Evolutionary conservation across 305 asterid genomes (phyloP).

Genomic region (Fraxinus angustifolia): DNA sequence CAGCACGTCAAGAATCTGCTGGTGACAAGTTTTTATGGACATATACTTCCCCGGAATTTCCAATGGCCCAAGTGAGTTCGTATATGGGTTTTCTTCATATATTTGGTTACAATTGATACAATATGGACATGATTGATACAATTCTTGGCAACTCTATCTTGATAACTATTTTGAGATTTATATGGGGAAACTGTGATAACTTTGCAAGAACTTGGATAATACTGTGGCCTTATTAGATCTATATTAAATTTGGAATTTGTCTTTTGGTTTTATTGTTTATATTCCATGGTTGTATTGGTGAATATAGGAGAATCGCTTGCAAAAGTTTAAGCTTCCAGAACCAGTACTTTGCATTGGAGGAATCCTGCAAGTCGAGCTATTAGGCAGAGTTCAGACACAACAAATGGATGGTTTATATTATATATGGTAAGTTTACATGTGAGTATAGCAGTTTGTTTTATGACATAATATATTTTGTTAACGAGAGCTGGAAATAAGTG

Average conservation of each 20-base stretch:
- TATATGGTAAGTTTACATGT: slow-evolving; percentile 51
- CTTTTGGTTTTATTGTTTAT: not conserved
- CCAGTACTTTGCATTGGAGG: slow-evolving; percentile 83
- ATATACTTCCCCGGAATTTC: slow-evolving; percentile 58
- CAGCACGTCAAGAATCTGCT: slow-evolving; percentile 25
- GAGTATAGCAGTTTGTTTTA: not conserved
- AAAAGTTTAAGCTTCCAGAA: slow-evolving; percentile 68
- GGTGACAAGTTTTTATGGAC: slow-evolving; percentile 59
- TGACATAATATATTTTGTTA: not conserved
- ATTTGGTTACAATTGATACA: not conserved
- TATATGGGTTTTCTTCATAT: slow-evolving; percentile 1
- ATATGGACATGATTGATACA: not conserved
- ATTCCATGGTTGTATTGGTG: slow-evolving; percentile 9
- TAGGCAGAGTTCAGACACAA: slow-evolving; percentile 83
- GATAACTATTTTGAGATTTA: not conserved
- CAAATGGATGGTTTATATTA: slow-evolving; percentile 69
- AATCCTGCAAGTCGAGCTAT: slow-evolving; percentile 63
- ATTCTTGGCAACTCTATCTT: not conserved
- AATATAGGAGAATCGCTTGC: slow-evolving; percentile 65
- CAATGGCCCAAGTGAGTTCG: slow-evolving; percentile 60
- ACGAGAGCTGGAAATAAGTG: not conserved
- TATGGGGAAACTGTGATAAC: not conserved
- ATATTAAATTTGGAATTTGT: not conserved
- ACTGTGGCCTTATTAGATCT: not conserved
- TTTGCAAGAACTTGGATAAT: not conserved